Evolutionary conservation across 352 stramenopile genomes (phyloP).

Genomic region (Phytophthora lateralis): DNA sequence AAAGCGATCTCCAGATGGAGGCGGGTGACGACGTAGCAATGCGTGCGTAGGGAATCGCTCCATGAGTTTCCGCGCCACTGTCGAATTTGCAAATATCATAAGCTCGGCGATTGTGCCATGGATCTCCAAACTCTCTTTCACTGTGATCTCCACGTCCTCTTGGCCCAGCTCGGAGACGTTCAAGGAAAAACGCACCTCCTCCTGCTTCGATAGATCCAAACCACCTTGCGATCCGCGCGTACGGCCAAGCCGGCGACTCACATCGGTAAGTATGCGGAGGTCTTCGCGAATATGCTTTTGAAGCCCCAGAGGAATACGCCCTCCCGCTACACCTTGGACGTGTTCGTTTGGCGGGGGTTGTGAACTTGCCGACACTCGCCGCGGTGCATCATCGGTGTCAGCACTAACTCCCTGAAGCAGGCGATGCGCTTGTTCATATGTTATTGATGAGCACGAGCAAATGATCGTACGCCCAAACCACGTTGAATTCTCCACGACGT

Average conservation of each 20-base stretch:
- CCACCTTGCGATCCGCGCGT: conserved; percentile 69
- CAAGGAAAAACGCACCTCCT: conserved; percentile 87
- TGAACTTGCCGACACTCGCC: conserved; percentile 1
- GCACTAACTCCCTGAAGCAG: conserved; percentile 72
- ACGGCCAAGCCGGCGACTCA: conserved; percentile 64
- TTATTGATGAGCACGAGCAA: conserved; percentile 92
- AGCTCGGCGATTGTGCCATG: conserved; percentile 93
- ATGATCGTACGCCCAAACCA: conserved; percentile 96
- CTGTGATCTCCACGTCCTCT: conserved; percentile 83
- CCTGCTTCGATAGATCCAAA: conserved; percentile 80
- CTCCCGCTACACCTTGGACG: conserved; percentile 62
- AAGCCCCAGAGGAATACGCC: conserved; percentile 58
- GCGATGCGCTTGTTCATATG: conserved; percentile 84
- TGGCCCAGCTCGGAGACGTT: conserved; percentile 72
- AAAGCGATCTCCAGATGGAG: conserved; percentile 78
- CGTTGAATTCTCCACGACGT: conserved; percentile 60
- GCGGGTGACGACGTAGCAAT: conserved; percentile 87
- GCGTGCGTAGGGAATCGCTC: conserved; percentile 81
- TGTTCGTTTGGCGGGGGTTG: conserved; percentile 14
- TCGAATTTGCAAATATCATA: conserved; percentile 94
- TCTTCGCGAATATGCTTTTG: conserved; percentile 63
- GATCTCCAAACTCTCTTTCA: conserved; percentile 93
- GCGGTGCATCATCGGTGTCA: conserved; percentile 47
- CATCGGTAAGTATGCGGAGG: conserved; percentile 63
- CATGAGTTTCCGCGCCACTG: conserved; percentile 87